Percentiles rank a stretch among this genome's conserved stretches.
phyloP scores from a whole-genome alignment of 768 basidiomycete species.

The Leccinellum luteum region DNA sequence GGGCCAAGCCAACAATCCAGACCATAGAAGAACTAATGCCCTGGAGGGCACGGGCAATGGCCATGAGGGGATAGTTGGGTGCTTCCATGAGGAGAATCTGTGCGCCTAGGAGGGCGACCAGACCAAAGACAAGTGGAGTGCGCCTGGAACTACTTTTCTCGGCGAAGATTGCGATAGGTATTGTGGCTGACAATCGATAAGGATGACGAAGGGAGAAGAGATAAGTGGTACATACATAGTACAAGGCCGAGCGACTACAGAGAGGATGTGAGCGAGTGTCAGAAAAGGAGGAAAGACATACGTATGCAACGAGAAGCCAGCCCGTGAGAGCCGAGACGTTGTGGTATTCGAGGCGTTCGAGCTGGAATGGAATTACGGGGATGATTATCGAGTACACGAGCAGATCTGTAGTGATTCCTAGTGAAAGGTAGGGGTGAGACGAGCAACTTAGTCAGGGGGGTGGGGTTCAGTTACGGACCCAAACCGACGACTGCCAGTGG shows the following conservation, averaged over 20 bases:
- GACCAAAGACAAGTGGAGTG: conserved; percentile 48
- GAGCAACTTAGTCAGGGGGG: background rate
- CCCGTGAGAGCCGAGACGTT: conserved; percentile 50
- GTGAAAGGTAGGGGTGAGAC: background rate
- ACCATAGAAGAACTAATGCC: conserved; percentile 59
- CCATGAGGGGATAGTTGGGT: conserved; percentile 54
- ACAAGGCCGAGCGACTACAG: conserved; percentile 55
- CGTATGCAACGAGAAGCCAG: conserved; percentile 61
- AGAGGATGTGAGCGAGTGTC: background rate
- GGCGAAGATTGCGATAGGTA: conserved; percentile 55
- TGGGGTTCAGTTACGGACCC: conserved; percentile 33
- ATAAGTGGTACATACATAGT: conserved; percentile 38
- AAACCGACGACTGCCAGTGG: conserved; percentile 50
- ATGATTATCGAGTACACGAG: conserved; percentile 62
- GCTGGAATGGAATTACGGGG: conserved; percentile 63
- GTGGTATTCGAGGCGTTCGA: conserved; percentile 46
- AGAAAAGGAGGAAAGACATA: conserved; percentile 27
- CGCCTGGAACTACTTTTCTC: conserved; percentile 48
- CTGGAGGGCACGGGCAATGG: conserved; percentile 55
- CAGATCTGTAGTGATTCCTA: conserved; percentile 47
- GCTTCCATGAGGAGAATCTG: conserved; percentile 66
- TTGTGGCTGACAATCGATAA: conserved; percentile 40
- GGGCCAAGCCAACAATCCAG: conserved; percentile 60
- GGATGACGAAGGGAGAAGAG: background rate
- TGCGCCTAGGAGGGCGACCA: conserved; percentile 48